A percentile compares a stretch with the other conserved stretches of the same genome.
Conservation (phyloP, 805 yeast species). For the Scheffersomyces amazonensis region DNA sequence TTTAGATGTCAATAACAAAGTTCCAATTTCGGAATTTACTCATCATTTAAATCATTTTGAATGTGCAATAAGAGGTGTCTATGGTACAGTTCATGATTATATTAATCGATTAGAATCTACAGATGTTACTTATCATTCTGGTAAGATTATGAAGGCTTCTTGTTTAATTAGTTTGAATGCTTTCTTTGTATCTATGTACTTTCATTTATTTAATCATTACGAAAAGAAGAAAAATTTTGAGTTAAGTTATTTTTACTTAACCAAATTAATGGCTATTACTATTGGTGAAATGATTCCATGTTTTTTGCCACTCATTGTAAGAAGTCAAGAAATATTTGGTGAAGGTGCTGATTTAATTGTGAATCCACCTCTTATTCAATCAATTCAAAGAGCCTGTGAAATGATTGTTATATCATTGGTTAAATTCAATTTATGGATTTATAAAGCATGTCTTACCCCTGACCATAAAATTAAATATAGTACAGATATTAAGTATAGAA, state of each 20-base stretch:
- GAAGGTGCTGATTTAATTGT: slow-evolving; percentile 37
- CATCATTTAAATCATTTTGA: slow-evolving; percentile 35
- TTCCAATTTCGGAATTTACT: slow-evolving; percentile 17
- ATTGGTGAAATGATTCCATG: slow-evolving; percentile 31
- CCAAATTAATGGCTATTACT: slow-evolving; percentile 21
- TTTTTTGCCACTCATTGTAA: slow-evolving; percentile 26
- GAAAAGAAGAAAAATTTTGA: slow-evolving; percentile 24
- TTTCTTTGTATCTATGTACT: slow-evolving; percentile 24
- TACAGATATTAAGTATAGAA: slow-evolving; percentile 4
- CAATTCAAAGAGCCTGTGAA: slow-evolving; percentile 26
- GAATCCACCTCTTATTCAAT: slow-evolving; percentile 33
- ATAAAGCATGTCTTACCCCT: slow-evolving; percentile 1
- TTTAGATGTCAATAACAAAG: slow-evolving; percentile 13
- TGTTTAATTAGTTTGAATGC: slow-evolving; percentile 22
- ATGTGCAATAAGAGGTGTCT: slow-evolving; percentile 25
- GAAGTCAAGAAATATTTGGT: slow-evolving; percentile 38
- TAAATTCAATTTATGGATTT: slow-evolving; percentile 19
- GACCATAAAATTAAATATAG: slow-evolving; percentile 6
- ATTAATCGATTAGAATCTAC: slow-evolving; percentile 15
- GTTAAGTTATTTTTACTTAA: slow-evolving; percentile 32
- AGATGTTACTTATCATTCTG: slow-evolving; percentile 7
- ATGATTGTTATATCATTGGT: slow-evolving; percentile 17
- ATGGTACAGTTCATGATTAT: slow-evolving; percentile 35
- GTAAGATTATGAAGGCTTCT: slow-evolving; percentile 12
- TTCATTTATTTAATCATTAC: slow-evolving; percentile 37